Conservation (phyloP, 108 stramenopile species). For the Craspedostauros australis region DNA sequence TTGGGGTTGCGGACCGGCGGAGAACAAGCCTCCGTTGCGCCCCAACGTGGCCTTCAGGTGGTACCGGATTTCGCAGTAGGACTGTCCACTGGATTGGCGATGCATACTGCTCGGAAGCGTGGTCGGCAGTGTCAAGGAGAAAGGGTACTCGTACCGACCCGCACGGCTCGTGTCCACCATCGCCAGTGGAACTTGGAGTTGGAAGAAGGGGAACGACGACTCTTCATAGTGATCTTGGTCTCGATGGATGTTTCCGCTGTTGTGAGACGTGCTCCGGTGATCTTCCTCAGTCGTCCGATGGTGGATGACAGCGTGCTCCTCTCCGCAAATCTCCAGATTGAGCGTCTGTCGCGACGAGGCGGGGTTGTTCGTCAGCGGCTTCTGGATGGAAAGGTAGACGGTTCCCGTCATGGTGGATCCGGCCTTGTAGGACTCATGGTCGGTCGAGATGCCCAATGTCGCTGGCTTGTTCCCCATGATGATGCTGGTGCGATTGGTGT, state of each 20-base stretch:
- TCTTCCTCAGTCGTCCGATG: conserved; percentile 5
- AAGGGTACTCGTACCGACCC: conserved; percentile 23
- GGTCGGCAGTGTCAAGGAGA: conserved; percentile 3
- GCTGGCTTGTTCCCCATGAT: too few species aligned
- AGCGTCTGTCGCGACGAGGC: too few species aligned
- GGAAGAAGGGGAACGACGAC: not conserved
- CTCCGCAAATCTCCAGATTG: too few species aligned
- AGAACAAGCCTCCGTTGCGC: conserved; percentile 3
- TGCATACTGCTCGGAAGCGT: conserved; percentile 14
- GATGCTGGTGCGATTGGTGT: too few species aligned
- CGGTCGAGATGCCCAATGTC: too few species aligned
- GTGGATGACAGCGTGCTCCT: conserved; percentile 6
- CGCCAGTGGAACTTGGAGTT: conserved; percentile 12
- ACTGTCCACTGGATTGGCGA: conserved; percentile 1
- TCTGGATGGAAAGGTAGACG: too few species aligned
- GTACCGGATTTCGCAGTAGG: conserved; percentile 5
- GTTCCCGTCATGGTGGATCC: too few species aligned
- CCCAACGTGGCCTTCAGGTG: conserved; percentile 7
- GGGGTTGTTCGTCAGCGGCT: too few species aligned
- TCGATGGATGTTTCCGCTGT: not conserved
- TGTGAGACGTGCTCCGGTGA: not conserved
- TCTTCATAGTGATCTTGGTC: conserved; percentile 18
- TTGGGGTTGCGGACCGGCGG: not conserved
- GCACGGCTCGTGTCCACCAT: conserved; percentile 2
- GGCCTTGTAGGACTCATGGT: too few species aligned